A percentile compares a stretch with the other conserved stretches of the same genome.
Conservation (phyloP, 768 basidiomycete genomes). For the Phanerochaete sordida region DNA sequence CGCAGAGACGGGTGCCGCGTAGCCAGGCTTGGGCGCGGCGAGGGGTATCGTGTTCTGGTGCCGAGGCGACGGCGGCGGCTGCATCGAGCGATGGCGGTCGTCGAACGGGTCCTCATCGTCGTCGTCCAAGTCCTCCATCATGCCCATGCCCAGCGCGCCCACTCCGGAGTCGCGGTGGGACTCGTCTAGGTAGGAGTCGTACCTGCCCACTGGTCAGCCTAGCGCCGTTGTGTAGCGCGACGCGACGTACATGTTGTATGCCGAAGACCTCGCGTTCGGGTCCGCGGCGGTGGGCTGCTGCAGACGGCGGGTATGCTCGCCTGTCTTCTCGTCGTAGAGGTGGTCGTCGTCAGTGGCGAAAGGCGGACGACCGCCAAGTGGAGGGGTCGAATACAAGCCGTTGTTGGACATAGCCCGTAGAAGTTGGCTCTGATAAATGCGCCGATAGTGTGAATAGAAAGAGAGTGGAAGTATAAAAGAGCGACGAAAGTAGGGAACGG, state of each 20-base stretch:
- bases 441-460: background rate
- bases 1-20: slow-evolving; percentile 65
- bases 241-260: slow-evolving; percentile 62
- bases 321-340: slow-evolving; percentile 46
- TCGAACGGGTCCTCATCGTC: slow-evolving; percentile 38
- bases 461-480: slow-evolving; percentile 15
- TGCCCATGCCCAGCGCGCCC: slow-evolving; percentile 48
- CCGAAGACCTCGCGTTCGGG: slow-evolving; percentile 55
- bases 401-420: slow-evolving; percentile 19
- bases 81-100: slow-evolving; percentile 19
- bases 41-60: slow-evolving; percentile 36
- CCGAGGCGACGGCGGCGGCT: background rate
- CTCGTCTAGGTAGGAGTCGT: slow-evolving; percentile 54
- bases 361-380: slow-evolving; percentile 60
- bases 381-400: slow-evolving; percentile 29
- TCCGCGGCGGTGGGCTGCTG: slow-evolving; percentile 34
- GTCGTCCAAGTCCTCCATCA: slow-evolving; percentile 41
- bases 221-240: background rate
- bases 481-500: slow-evolving; percentile 21
- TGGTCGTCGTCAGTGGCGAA: slow-evolving; percentile 69
- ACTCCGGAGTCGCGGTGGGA: slow-evolving; percentile 49
- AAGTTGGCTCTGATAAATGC: slow-evolving; percentile 10
- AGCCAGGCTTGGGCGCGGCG: slow-evolving; percentile 71
- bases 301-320: slow-evolving; percentile 40
- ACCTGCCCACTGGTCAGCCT: slow-evolving; percentile 35